Evolutionary conservation across 2,329 filamentous ascomycete species (phyloP), one percentile per base, ranked within the genome.

Genomic region (Microcera coccophila): DNA sequence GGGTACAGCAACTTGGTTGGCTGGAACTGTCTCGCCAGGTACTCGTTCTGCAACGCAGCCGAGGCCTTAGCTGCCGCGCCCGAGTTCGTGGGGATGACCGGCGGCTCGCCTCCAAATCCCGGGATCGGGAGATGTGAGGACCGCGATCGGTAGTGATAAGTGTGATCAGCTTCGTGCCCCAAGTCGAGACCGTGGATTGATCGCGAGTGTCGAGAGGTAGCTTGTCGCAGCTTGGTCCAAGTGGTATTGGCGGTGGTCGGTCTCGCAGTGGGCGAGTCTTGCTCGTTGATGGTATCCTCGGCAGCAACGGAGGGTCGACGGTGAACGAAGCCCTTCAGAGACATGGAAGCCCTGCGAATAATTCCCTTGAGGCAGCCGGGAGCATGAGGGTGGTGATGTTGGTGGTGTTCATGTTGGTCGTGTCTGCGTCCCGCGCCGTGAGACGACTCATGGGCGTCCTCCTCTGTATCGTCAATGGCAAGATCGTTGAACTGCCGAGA

Each of bases 21-120:
- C 2, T 64, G 42, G 4, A 64, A 36, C 62, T 67, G 48, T 32
- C 63, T 59, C 4, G 61, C 62, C 5, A 71, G 52, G 35, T 66
- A 70, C 39, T 79, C 75, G 52, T 81, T 80, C 52, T 82, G 77
- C 42, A 78, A 69, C 10, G 78, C 79, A 3, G 76, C 79, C 0
- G 79, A 75, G 7, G 80, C 76, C 44, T 81, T 79, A 21, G 79
- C 79, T 2, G 78, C 79, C n/a, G 73, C 76, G 26, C 81, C 80
- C 1, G 73, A 76, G 41, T 81, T 74, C 10, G 67, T 66, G 3
- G 81, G 81, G 20, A 84, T 82, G 44, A 81, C 64, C 1, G 81
- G 80, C 4, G 81, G 81, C 43, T 75, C 76, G 22, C 67, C 66
- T 21, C 72, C 71, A 43, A 70, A 63, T 3, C 74, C 75, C 3